Evolutionary conservation across 495 filamentous ascomycete genomes (phyloP).

Genomic region (Aspergillus sclerotioniger): DNA sequence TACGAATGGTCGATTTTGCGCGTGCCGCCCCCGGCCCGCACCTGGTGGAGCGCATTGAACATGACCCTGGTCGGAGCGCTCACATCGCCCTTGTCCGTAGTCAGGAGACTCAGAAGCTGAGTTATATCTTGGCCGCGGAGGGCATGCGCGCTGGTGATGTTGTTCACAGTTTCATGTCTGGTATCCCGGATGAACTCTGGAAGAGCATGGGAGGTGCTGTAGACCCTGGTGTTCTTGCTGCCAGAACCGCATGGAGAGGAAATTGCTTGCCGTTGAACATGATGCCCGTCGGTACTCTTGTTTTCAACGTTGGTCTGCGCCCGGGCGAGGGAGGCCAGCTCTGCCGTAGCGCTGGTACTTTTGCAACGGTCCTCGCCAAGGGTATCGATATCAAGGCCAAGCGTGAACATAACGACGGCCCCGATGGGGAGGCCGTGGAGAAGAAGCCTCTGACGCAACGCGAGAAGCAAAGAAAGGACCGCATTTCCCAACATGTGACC

Average conservation of each 20-base stretch:
- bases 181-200: conserved; percentile 81
- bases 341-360: conserved; percentile 90
- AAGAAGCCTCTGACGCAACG: conserved; percentile 35
- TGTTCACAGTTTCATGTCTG: conserved; percentile 84
- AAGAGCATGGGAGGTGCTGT: conserved; percentile 85
- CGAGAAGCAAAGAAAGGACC: conserved; percentile 50
- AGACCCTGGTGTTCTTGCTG: conserved; percentile 91
- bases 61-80: conserved; percentile 88
- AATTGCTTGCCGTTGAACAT: conserved; percentile 94
- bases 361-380: conserved; percentile 81
- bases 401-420: conserved; percentile 21
- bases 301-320: conserved; percentile 84
- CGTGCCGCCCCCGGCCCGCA: conserved; percentile 76
- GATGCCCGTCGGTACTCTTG: conserved; percentile 85
- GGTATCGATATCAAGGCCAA: conserved; percentile 59
- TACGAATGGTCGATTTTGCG: conserved; percentile 84
- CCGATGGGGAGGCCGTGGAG: conserved; percentile 20
- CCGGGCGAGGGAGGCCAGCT: conserved; percentile 75
- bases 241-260: conserved; percentile 89
- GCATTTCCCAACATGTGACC: conserved; percentile 64
- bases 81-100: conserved; percentile 83
- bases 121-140: conserved; percentile 89
- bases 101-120: conserved; percentile 55
- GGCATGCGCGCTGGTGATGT: conserved; percentile 90
- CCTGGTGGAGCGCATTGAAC: conserved; percentile 87